A percentile compares a stretch with the other conserved stretches of the same genome.
These are phyloP conservation scores for Fusarium sp. DNA, from an alignment of 2,329 filamentous ascomycete genomes.

Conservation along the genomic window DNA sequence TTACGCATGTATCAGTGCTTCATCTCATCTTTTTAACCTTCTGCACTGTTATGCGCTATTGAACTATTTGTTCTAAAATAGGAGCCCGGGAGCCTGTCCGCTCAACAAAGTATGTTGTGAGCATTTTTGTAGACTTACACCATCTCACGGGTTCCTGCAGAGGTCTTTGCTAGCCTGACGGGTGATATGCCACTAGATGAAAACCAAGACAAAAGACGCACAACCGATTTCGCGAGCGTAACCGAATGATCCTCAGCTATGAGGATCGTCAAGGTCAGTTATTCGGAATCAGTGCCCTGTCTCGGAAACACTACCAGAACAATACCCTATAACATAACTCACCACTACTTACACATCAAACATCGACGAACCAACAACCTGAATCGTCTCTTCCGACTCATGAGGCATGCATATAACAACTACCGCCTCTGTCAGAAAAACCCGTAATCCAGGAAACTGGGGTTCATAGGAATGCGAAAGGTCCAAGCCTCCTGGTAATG, in stretches of 20 bases:
- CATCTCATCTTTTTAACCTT: background rate
- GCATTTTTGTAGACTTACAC: background rate
- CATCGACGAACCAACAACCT: background rate
- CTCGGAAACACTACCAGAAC: background rate
- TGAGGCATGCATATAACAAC: slow-evolving; percentile 18
- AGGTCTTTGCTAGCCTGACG: background rate
- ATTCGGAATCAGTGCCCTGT: background rate
- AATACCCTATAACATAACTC: slow-evolving; percentile 1
- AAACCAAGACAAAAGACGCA: background rate
- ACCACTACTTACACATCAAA: background rate
- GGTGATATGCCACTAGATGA: background rate
- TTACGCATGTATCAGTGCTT: slow-evolving; percentile 1
- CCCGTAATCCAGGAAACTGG: slow-evolving; percentile 20
- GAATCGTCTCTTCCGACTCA: background rate
- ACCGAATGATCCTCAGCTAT: background rate
- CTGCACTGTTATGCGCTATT: background rate
- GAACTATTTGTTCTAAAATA: background rate
- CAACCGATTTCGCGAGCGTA: background rate
- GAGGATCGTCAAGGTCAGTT: background rate
- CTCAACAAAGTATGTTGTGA: background rate
- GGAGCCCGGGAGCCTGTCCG: background rate
- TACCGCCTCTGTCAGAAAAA: background rate
- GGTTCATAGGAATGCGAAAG: slow-evolving; percentile 22
- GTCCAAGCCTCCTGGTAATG: slow-evolving; percentile 4
- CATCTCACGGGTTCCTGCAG: slow-evolving; percentile 3